Evolutionary conservation across 2,329 filamentous ascomycete genomes (phyloP), one percentile per base, ranked within the genome.

Genomic region (Cercospora sp.): DNA sequence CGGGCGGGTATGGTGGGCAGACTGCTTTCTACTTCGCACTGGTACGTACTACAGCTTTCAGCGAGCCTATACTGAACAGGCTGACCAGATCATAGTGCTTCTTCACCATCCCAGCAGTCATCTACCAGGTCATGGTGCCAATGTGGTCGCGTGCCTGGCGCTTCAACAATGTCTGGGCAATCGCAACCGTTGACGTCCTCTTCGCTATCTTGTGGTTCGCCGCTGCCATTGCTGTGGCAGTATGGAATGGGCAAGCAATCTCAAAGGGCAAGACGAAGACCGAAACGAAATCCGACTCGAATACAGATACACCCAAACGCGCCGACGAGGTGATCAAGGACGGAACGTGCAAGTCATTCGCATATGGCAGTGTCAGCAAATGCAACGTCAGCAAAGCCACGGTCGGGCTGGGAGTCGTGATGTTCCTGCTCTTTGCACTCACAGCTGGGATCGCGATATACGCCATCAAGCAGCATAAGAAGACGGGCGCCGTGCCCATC

Each of bases 91-190:
- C 31, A 57, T 70, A 89, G 87, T 89, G 87, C 75, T 89, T 86
- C 81, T 76, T 88, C 70, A 84, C 83, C 51, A 81, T 87, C 51
- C 87, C 87, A 12, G 85, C 84, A 30, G 79, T 89, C 39, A 80
- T 88, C 66, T 89, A 89, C 76, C 84, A 87, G 64, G 81, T 84
- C 57, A 86, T 86, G 76, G 85, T 87, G 4, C 87, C 87, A 5
- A 85, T 87, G 80, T 89, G 86, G 84, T 83, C 83, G 26, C 84
- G 87, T 69, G 84, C 86, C 28, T 81, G 82, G 71, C 82, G 83
- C 62, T 87, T 89, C 73, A 84, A 85, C 66, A 88, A 87, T 72
- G 84, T 85, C 42, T 88, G 88, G 74, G 87, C 85, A 63, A 87
- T 88, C 74, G 83, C 85, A 8, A 79, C 81, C 2, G 75, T 89